Evolutionary conservation across 176 grass and related monocot species (phyloP).

Genomic region (Lolium rigidum): DNA sequence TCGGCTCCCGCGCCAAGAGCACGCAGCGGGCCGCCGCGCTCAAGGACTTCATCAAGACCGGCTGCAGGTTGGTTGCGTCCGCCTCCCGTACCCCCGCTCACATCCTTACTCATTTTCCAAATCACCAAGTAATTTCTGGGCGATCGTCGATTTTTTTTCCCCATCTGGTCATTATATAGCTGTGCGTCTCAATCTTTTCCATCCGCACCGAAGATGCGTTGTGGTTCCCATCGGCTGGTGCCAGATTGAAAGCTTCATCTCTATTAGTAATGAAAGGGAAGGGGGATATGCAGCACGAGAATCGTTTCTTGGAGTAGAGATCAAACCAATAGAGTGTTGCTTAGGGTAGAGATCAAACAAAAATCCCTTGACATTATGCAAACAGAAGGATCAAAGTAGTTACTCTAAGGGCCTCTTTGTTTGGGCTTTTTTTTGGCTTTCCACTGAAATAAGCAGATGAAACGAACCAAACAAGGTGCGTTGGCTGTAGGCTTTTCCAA

Average conservation of each 20-base stretch:
- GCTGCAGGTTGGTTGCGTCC: conserved; percentile 80
- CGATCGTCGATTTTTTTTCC: not conserved
- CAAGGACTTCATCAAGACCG: conserved; percentile 94
- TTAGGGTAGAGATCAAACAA: not conserved
- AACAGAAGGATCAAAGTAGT: not conserved
- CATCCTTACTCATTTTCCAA: not conserved
- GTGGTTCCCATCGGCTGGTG: not conserved
- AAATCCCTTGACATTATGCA: not conserved
- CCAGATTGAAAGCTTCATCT: not conserved
- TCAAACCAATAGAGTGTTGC: not conserved
- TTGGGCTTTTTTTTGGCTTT: too few species aligned
- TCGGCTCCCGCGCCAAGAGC: conserved; percentile 83
- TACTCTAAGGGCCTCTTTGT: too few species aligned
- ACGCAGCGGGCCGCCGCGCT: conserved; percentile 79
- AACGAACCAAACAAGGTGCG: too few species aligned
- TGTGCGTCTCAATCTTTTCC: not conserved
- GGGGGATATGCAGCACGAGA: not conserved
- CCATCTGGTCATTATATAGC: not conserved
- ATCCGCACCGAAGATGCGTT: not conserved
- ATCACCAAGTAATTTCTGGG: not conserved
- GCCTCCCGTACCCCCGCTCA: not conserved
- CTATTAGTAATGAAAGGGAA: not conserved
- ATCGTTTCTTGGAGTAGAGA: not conserved
- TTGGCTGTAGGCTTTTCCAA: too few species aligned
- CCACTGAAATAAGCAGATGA: too few species aligned